These are phyloP conservation scores for Striga hermonthica DNA, from an alignment of 305 asterid species.

Conservation along the genomic window DNA sequence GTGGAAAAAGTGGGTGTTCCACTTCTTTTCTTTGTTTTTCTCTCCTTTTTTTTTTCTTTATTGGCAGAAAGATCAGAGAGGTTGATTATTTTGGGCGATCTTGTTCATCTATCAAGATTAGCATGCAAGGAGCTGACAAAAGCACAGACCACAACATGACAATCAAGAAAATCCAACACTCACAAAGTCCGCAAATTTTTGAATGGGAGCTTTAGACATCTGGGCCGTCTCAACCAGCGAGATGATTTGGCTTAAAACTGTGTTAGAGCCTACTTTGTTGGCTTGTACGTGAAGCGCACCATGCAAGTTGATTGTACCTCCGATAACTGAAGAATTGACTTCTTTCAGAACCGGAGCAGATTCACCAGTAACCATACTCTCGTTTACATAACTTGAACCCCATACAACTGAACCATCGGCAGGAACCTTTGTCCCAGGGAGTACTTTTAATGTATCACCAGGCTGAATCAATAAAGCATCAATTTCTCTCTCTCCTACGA, in stretches of 20 bases:
- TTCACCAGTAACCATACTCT: slow-evolving; percentile 99
- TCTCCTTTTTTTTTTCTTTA: too few species aligned
- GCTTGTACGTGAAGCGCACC: slow-evolving; percentile 87
- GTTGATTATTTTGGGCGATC: neutral
- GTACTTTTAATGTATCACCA: slow-evolving; percentile 84
- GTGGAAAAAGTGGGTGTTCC: too few species aligned
- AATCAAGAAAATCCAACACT: slow-evolving; percentile 40
- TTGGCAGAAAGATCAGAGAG: too few species aligned
- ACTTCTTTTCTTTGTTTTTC: neutral
- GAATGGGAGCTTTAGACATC: slow-evolving; percentile 99
- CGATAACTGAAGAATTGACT: slow-evolving; percentile 63
- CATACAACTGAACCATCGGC: slow-evolving; percentile 89
- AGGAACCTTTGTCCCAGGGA: slow-evolving; percentile 92
- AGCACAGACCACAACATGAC: slow-evolving; percentile 19
- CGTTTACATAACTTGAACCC: slow-evolving; percentile 96
- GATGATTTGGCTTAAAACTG: slow-evolving; percentile 93
- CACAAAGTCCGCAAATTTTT: slow-evolving; percentile 91
- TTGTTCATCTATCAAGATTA: neutral
- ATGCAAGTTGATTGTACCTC: slow-evolving; percentile 93
- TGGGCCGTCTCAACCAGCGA: slow-evolving; percentile 99
- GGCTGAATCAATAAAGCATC: slow-evolving; percentile 93
- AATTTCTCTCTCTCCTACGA: slow-evolving; percentile 80
- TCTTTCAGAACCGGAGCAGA: slow-evolving; percentile 78
- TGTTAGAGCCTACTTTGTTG: slow-evolving; percentile 88
- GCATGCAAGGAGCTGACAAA: slow-evolving; percentile 21